phyloP scores from a whole-genome alignment of 768 basidiomycete species.

The Tricholoma sp. region DNA sequence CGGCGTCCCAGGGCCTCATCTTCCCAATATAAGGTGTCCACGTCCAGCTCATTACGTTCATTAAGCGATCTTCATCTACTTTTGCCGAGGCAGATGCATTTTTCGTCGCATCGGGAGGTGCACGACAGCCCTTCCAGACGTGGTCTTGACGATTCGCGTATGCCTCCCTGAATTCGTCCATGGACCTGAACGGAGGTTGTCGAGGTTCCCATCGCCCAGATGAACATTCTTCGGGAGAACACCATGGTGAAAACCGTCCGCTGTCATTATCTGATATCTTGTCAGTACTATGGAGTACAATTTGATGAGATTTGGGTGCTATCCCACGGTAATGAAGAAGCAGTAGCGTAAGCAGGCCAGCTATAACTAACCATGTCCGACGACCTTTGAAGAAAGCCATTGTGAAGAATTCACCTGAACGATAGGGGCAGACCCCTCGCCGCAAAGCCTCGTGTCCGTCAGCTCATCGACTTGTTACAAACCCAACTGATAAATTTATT shows the following conservation, averaged over 20 bases:
- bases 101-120: conserved; percentile 8
- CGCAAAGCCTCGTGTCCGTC: no score
- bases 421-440: no score
- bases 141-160: conserved; percentile 20
- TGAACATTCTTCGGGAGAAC: conserved; percentile 18
- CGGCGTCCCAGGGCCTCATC: conserved; percentile 21
- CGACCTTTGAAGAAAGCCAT: background rate
- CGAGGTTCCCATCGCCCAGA: conserved; percentile 22
- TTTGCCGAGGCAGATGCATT: conserved; percentile 10
- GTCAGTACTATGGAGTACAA: background rate
- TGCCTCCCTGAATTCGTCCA: conserved; percentile 18
- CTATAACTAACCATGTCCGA: background rate
- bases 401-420: no score
- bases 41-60: conserved; percentile 27
- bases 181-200: conserved; percentile 14
- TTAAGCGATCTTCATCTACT: conserved; percentile 20
- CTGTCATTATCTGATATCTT: background rate
- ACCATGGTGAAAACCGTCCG: conserved; percentile 8
- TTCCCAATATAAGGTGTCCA: conserved; percentile 22
- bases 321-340: background rate
- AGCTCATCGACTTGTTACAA: no score
- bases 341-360: background rate
- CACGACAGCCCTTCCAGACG: conserved; percentile 24
- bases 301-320: no score
- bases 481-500: no score